Base-by-base conservation (phyloP, 2,329 filamentous ascomycete genomes). In the Verticillium nubilum region DNA sequence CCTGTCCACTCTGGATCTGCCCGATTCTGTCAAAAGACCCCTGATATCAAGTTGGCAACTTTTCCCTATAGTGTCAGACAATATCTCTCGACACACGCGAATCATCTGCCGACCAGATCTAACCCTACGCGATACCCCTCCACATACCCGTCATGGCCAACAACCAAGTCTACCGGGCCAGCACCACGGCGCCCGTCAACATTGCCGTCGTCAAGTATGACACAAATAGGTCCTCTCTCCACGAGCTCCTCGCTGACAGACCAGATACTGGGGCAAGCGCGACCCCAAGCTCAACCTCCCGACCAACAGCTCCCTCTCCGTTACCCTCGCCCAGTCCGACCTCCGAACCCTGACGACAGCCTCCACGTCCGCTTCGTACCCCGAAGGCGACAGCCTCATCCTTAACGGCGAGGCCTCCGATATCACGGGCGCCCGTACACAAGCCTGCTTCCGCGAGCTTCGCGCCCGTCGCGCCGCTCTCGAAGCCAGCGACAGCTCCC, bases 321-420 rank as follows among this genome's bases (percentile, higher is more conserved):
- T 99, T 60, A 99, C 95, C 59, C 90, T 99, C 69, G 95, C 92
- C 56, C 95, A 99, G 78, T 83, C 86, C 74, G 94, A 97, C 72
- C 87, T 99, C 64, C 92, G 93, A 72, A 97, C 95, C 60, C 89
- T 97, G 74, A 99, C 95, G 54, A 98, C 96, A 58, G 95, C 95
- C 64, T 92, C 93, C 52, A 96, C 92, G 83, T 95, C 92, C 58
- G 75, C 86, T 62, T 74, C 81, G 62, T 97, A 89, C 80, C 72
- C 80, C 64, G 74, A 80, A 58, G 78, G 79, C 69, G 81, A 97
- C 74, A 86, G 83, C 64, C 87, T 99, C 56, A 86, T 89, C 59
- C 87, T 99, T 73, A 99, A 99, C 73, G 89, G 88, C 75, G 82
- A 88, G 63, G 76, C 83, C 3, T 91, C 97, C 73, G 91, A 97